These are phyloP conservation scores for Hordeum marinum DNA, from an alignment of 176 grass and related monocot species.

Conservation along the genomic window DNA sequence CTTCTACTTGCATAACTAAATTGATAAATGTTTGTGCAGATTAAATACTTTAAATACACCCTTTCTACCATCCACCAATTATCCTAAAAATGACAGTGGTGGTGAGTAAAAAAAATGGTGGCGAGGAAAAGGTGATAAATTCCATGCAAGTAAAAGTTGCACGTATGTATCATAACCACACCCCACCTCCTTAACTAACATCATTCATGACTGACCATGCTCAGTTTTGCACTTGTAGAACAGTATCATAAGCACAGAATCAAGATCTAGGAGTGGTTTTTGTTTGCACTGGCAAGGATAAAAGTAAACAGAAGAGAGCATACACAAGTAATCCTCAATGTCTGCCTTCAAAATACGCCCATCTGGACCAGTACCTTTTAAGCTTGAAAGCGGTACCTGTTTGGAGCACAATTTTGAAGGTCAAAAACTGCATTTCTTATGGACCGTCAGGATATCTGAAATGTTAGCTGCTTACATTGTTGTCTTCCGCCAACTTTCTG, in stretches of 20 bases:
- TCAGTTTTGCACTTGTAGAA: background rate
- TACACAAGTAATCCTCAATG: slow-evolving; percentile 72
- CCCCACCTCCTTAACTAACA: background rate
- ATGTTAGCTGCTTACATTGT: slow-evolving; percentile 36
- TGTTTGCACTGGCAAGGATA: background rate
- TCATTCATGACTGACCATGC: background rate
- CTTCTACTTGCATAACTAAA: slow-evolving; percentile 10
- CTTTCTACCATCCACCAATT: background rate
- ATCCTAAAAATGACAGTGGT: background rate
- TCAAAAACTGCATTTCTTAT: background rate
- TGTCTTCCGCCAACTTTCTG: slow-evolving; percentile 72
- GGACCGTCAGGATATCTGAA: background rate
- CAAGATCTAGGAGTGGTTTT: background rate
- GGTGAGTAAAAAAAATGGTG: background rate
- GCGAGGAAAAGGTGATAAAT: background rate
- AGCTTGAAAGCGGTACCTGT: slow-evolving; percentile 52
- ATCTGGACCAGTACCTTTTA: slow-evolving; percentile 73
- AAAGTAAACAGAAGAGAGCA: slow-evolving; percentile 15
- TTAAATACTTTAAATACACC: background rate
- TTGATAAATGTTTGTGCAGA: background rate
- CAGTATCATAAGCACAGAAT: background rate
- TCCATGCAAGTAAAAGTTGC: background rate
- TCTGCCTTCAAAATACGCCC: slow-evolving; percentile 68
- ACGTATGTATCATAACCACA: background rate
- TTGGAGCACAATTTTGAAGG: background rate